Evolutionary conservation across 164 flowering plant species (phyloP), one percentile per base, ranked within the genome.

Genomic region (Tetracentron sinense): DNA sequence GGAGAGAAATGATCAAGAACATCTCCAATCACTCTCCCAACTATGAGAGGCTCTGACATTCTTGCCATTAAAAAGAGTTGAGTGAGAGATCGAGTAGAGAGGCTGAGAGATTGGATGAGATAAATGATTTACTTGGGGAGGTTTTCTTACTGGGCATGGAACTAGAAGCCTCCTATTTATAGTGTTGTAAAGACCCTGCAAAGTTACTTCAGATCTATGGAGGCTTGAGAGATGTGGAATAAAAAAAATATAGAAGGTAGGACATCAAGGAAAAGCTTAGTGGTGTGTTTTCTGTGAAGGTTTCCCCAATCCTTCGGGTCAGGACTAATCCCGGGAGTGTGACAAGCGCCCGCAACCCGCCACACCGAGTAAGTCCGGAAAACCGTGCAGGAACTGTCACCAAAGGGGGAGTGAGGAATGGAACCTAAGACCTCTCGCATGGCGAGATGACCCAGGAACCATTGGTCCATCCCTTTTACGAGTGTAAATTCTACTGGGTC

Each of bases 1-100:
- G 76, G 78, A 48, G 51, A 21, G 71, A 84, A 78, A 54, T 65
- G 50, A 47, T 84, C 88, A 42, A 84, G 67, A 35, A 84, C 85
- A 68, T 84, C 88, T 62, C 85, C 85, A 29, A 84, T 63, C 54
- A 84, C 88, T 62, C 83, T 69, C 38, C 84, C 82, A 51, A 82
- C 80, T 2, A 61, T 65, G 26, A 84, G 85, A 52, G 88, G 88
- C 10, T 80, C 84, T 52, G 70, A 31, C 54, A 49, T 42, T 65
- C 74, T 79, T 61, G 84, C 79, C 84, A 80, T 78, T 44, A 21
- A 19, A 54, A 4, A 30, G 44, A 60, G 31, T 19, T 25, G 56
- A 25, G 21, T 11, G 11, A 29, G 25, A 38, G 29, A 21, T 23
- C 31, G 55, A 33, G 30, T 31, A 17, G 21, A 14, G 8, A 1